Evolutionary conservation across 352 stramenopile genomes (phyloP).

Genomic region (Pythium dissimile): DNA sequence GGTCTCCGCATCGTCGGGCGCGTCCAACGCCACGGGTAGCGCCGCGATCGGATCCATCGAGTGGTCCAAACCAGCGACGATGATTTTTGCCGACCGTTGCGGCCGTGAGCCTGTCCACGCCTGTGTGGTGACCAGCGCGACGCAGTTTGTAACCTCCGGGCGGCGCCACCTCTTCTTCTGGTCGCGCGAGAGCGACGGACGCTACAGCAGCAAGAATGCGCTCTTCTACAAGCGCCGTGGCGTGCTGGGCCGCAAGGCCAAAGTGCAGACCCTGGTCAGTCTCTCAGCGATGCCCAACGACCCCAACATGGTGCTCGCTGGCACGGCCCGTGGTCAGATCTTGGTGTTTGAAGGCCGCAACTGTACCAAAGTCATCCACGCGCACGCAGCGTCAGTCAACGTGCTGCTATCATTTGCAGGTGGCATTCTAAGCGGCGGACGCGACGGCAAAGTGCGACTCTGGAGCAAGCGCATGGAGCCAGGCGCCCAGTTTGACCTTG

Average conservation of each 20-base stretch:
- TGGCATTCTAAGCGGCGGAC: conserved; percentile 60
- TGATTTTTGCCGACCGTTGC: conserved; percentile 56
- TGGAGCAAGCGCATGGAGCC: conserved; percentile 78
- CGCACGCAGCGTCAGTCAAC: conserved; percentile 59
- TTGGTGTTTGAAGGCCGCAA: conserved; percentile 81
- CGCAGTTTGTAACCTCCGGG: conserved; percentile 64
- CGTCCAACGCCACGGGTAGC: conserved; percentile 1
- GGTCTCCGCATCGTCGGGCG: conserved; percentile 18
- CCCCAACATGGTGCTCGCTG: conserved; percentile 52
- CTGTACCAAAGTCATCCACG: conserved; percentile 61
- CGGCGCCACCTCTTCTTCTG: conserved; percentile 73
- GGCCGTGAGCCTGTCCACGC: conserved; percentile 50
- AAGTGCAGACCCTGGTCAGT: conserved; percentile 67
- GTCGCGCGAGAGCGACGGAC: conserved; percentile 55
- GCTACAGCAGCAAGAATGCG: conserved; percentile 41
- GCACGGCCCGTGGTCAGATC: conserved; percentile 68
- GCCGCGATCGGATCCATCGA: conserved; percentile 25
- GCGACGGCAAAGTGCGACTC: conserved; percentile 70
- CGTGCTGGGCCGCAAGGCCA: conserved; percentile 61
- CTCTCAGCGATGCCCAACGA: conserved; percentile 44
- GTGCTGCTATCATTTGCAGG: conserved; percentile 51
- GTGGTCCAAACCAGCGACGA: conserved; percentile 45
- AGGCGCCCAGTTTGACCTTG: conserved; percentile 70
- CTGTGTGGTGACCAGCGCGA: conserved; percentile 30
- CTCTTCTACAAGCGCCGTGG: conserved; percentile 49